These are phyloP conservation scores for Phytophthora hibernalis DNA, from an alignment of 352 stramenopile genomes.

Conservation along the genomic window DNA sequence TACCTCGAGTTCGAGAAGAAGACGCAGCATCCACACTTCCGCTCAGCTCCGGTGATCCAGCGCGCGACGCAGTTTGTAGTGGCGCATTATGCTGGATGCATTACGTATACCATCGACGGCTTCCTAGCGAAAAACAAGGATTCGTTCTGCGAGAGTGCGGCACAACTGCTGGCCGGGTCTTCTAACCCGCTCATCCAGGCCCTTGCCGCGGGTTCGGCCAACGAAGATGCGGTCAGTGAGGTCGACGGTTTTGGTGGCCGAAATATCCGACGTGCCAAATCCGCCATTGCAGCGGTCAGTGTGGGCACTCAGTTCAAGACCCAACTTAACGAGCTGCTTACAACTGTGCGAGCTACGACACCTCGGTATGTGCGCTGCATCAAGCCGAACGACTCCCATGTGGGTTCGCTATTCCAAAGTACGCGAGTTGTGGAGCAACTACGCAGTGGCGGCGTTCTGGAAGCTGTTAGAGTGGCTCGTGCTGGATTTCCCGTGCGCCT, in stretches of 20 bases:
- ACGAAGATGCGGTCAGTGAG: conserved; percentile 19
- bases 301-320: conserved; percentile 94
- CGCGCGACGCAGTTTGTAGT: conserved; percentile 85
- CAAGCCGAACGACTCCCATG: conserved; percentile 96
- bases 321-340: conserved; percentile 95
- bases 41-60: conserved; percentile 50
- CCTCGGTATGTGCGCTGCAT: conserved; percentile 99
- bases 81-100: conserved; percentile 83
- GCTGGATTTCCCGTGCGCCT: conserved; percentile 88
- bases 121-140: conserved; percentile 94
- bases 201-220: conserved; percentile 39
- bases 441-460: conserved; percentile 85
- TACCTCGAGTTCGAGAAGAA: conserved; percentile 81
- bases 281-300: conserved; percentile 69
- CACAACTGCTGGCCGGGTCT: conserved; percentile 59
- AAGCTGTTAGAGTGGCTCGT: conserved; percentile 87
- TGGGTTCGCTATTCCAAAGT: conserved; percentile 76
- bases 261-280: conserved; percentile 53
- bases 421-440: conserved; percentile 85
- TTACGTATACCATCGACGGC: conserved; percentile 80
- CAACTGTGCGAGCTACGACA: conserved; percentile 93
- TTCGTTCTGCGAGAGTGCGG: conserved; percentile 79
- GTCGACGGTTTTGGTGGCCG: conserved; percentile 29
- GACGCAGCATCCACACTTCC: conserved; percentile 60
- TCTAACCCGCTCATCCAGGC: conserved; percentile 70